Conservation (phyloP, 2,329 filamentous ascomycete genomes). For the Diaporthe sp. region DNA sequence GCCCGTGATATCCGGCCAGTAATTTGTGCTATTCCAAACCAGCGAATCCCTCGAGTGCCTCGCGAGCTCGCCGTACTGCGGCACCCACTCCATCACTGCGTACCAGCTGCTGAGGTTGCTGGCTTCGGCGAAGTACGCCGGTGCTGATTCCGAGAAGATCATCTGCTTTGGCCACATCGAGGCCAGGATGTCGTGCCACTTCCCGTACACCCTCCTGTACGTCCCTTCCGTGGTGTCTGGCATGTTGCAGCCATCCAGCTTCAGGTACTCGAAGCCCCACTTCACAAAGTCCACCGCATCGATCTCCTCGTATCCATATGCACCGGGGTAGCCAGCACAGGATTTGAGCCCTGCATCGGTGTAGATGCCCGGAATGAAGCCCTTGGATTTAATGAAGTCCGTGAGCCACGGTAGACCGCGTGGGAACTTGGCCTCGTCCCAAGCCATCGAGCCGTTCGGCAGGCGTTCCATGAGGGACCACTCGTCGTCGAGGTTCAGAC, state of each 20-base stretch:
- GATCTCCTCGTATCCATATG: conserved; percentile 55
- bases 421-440: conserved; percentile 58
- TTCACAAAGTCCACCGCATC: conserved; percentile 56
- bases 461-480: conserved; percentile 56
- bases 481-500: conserved; percentile 61
- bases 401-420: conserved; percentile 59
- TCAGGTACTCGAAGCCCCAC: conserved; percentile 57
- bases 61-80: conserved; percentile 57
- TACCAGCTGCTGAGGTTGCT: conserved; percentile 60
- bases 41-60: conserved; percentile 56
- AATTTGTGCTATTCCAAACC: conserved; percentile 54
- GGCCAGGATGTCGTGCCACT: conserved; percentile 59
- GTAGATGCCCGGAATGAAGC: conserved; percentile 62
- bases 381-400: conserved; percentile 53
- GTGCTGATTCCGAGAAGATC: conserved; percentile 61
- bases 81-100: conserved; percentile 60
- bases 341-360: conserved; percentile 59
- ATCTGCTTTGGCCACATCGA: conserved; percentile 52
- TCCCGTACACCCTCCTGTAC: conserved; percentile 53
- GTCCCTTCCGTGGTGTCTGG: conserved; percentile 43
- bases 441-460: conserved; percentile 55
- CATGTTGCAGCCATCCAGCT: conserved; percentile 59
- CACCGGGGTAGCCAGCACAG: conserved; percentile 59
- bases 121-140: conserved; percentile 57
- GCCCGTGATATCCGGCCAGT: conserved; percentile 54